Base-by-base conservation (phyloP, 2,329 filamentous ascomycete genomes). In the Botrytis paeoniae region DNA sequence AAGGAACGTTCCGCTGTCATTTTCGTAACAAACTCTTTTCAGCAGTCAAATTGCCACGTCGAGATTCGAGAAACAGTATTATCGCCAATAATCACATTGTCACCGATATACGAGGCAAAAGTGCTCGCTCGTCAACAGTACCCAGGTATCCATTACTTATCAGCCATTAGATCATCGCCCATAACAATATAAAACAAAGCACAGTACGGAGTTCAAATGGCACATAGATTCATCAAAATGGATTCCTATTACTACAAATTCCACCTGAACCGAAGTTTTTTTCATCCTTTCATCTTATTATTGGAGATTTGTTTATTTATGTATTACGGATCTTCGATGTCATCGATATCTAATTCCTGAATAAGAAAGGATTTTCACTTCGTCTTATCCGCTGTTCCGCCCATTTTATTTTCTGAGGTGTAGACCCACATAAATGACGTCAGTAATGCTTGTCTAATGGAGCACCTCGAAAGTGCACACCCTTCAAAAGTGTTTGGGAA, bases 1-100 rank as follows among this genome's bases (percentile, higher is more conserved):
- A 51, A 65, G 32, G 45, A 51, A 37, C 29, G 43, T 66, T 45
- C 63, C 39, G 63, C 63, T 66, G 43, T 51, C 41, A 65, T 25
- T 65, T 32, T 48, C 51, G 62, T 22, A 16, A 14, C n/a, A 48
- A 48, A 45, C 6, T 35, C 41, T 48, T 16, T 35, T 35, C 41
- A 35, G 25, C 43, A 35, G n/a, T 35, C 29, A 32, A 48, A 65
- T 48, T 48, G 41, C 41, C 41, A 65, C 29, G 41, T 65, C 41
- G 41, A 43, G 29, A 45, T 18, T 22, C 61, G n/a, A 43, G 25
- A 43, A 32, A 32, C 20, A 35, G 39, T n/a, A 64, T 64, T 20
- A 10, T 43, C 60, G 39, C 29, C 43, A 43, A 41, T 45, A 45
- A 45, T 9, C 22, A 25, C 48, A n/a, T n/a, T 51, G 41, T 48